A percentile compares a stretch with the other conserved stretches of the same genome.
Conservation (phyloP, 148 eudicot species). For the Silene conica region DNA sequence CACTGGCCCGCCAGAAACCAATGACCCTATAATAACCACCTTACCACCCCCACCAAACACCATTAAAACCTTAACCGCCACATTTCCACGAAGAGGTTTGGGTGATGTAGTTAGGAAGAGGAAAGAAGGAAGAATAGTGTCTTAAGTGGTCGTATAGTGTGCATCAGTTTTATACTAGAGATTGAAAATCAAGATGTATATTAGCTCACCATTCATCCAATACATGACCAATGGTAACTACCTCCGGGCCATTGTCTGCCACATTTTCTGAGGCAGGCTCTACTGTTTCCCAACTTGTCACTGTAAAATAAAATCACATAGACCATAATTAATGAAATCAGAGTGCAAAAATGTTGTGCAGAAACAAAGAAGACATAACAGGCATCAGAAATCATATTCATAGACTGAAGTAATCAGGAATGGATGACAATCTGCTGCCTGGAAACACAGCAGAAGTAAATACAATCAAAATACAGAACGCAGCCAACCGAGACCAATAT, state of each 20-base stretch:
- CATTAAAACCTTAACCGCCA: background rate
- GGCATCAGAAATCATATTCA: background rate
- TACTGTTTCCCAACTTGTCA: constrained; percentile 62
- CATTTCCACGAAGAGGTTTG: background rate
- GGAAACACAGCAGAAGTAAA: background rate
- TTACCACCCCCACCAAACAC: background rate
- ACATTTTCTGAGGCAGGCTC: constrained; percentile 31
- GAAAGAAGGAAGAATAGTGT: background rate
- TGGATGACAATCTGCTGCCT: background rate
- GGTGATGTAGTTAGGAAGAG: background rate
- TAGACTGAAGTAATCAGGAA: background rate
- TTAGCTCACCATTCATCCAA: constrained; percentile 87
- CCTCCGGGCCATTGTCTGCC: constrained; percentile 21
- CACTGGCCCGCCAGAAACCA: background rate
- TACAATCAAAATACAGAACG: background rate
- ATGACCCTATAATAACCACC: background rate
- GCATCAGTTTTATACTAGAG: background rate
- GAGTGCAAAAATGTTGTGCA: background rate
- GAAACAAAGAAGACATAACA: background rate
- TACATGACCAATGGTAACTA: constrained; percentile 58
- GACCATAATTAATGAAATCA: constrained; percentile 1
- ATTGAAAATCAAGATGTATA: background rate
- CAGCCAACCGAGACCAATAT: background rate
- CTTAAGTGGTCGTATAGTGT: background rate
- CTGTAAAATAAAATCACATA: constrained; percentile 35